Percentiles rank a stretch among this genome's conserved stretches.
Conservation (phyloP, 2,329 filamentous ascomycete species). For the Arthroderma sp. region DNA sequence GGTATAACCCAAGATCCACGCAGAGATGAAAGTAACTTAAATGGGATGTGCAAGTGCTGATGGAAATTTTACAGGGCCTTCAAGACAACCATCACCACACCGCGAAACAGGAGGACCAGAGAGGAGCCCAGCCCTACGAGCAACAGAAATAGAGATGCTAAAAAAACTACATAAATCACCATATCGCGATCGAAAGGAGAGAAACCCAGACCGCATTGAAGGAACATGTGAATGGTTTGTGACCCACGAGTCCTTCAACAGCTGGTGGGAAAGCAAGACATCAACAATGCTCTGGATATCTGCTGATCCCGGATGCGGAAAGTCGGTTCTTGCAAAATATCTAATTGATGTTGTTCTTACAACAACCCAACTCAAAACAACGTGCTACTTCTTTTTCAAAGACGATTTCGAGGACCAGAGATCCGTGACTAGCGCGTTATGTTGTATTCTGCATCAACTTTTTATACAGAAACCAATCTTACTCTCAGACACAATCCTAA, state of each 20-base stretch:
- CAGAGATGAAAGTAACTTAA: too few relatives aligned
- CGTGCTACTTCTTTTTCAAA: slow-evolving; percentile 36
- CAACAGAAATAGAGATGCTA: too few relatives aligned
- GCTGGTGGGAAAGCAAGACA: slow-evolving; percentile 10
- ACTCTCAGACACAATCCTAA: slow-evolving; percentile 8
- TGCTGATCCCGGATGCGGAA: slow-evolving; percentile 34
- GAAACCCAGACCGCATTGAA: slow-evolving; percentile 7
- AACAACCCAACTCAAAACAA: slow-evolving; percentile 9
- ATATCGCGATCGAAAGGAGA: slow-evolving; percentile 12
- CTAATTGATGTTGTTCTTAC: slow-evolving; percentile 22
- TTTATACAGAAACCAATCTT: slow-evolving; percentile 16
- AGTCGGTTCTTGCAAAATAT: slow-evolving; percentile 30
- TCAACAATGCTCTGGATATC: slow-evolving; percentile 25
- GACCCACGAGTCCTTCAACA: slow-evolving; percentile 8
- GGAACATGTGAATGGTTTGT: slow-evolving; percentile 15
- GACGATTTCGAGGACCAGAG: slow-evolving; percentile 26
- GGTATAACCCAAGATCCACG: too few relatives aligned
- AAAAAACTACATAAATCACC: background rate
- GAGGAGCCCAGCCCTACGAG: too few relatives aligned
- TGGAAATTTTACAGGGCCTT: too few relatives aligned
- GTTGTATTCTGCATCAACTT: slow-evolving; percentile 27
- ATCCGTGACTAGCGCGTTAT: slow-evolving; percentile 17
- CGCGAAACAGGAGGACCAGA: too few relatives aligned
- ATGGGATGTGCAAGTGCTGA: too few relatives aligned
- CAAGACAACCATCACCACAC: too few relatives aligned